Evolutionary conservation across 768 basidiomycete genomes (phyloP).

Genomic region (Lepiota brunneoincarnata): DNA sequence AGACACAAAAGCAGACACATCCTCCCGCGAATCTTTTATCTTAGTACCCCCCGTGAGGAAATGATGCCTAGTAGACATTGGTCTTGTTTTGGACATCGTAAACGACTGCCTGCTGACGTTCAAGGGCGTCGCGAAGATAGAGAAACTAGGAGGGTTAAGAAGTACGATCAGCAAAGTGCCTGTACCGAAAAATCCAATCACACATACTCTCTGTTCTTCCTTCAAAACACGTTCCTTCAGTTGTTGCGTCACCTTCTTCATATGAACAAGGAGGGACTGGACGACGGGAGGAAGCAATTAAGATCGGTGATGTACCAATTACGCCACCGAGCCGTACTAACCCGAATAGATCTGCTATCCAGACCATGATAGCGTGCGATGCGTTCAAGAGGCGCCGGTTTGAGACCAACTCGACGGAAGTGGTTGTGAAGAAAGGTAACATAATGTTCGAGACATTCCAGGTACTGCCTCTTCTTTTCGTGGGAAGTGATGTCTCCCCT

Average conservation of each 20-base stretch:
- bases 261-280: constrained; percentile 69
- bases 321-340: constrained; percentile 21
- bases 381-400: constrained; percentile 47
- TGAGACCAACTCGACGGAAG: constrained; percentile 44
- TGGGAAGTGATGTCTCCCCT: constrained; percentile 77
- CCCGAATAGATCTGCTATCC: constrained; percentile 63
- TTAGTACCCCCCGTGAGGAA: neutral
- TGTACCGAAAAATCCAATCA: constrained; percentile 9
- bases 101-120: constrained; percentile 17
- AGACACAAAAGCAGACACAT: too few species aligned
- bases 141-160: constrained; percentile 20
- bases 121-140: constrained; percentile 22
- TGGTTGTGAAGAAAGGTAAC: constrained; percentile 65
- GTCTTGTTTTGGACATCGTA: neutral
- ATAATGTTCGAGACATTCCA: constrained; percentile 73
- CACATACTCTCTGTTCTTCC: constrained; percentile 55
- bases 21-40: neutral
- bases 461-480: constrained; percentile 73
- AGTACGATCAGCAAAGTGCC: neutral
- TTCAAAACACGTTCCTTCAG: constrained; percentile 46
- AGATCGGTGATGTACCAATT: neutral
- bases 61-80: neutral
- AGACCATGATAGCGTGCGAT: constrained; percentile 52
- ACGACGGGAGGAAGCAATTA: neutral
- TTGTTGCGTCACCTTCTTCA: constrained; percentile 54